phyloP scores from a whole-genome alignment of 768 basidiomycete species.

The Panus rudis region DNA sequence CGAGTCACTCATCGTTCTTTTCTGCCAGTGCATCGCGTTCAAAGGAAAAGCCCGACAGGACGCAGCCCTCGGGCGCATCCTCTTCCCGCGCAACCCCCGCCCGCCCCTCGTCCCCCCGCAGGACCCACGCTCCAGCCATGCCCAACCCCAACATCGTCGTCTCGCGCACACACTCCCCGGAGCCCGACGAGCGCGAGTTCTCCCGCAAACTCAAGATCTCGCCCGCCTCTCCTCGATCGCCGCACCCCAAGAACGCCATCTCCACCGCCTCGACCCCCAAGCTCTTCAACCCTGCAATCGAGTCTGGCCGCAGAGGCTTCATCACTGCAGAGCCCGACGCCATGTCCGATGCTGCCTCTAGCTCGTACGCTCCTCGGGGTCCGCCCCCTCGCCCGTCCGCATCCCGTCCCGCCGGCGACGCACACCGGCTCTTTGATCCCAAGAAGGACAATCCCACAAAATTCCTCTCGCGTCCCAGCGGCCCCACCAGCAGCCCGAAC shows the following conservation, averaged over 20 bases:
- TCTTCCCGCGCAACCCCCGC: constrained; percentile 25
- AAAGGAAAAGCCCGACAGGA: constrained; percentile 44
- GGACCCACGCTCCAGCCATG: constrained; percentile 15
- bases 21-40: constrained; percentile 14
- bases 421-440: constrained; percentile 69
- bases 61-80: too few relatives aligned
- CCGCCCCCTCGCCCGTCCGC: constrained; percentile 23
- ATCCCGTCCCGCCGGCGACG: constrained; percentile 24
- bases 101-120: constrained; percentile 26
- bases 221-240: constrained; percentile 32
- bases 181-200: constrained; percentile 69
- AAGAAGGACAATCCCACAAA: constrained; percentile 86
- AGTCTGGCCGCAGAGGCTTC: constrained; percentile 49
- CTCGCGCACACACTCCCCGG: constrained; percentile 36
- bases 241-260: constrained; percentile 19
- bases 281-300: constrained; percentile 68
- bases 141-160: constrained; percentile 21
- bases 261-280: constrained; percentile 32
- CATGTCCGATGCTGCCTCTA: constrained; percentile 51
- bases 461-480: constrained; percentile 37
- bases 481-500: constrained; percentile 6
- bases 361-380: constrained; percentile 38
- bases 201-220: constrained; percentile 67
- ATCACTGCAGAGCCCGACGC: constrained; percentile 58
- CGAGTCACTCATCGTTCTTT: not conserved